Conservation (phyloP, 495 filamentous ascomycete genomes). For the Astrothelium macrocarpum region DNA sequence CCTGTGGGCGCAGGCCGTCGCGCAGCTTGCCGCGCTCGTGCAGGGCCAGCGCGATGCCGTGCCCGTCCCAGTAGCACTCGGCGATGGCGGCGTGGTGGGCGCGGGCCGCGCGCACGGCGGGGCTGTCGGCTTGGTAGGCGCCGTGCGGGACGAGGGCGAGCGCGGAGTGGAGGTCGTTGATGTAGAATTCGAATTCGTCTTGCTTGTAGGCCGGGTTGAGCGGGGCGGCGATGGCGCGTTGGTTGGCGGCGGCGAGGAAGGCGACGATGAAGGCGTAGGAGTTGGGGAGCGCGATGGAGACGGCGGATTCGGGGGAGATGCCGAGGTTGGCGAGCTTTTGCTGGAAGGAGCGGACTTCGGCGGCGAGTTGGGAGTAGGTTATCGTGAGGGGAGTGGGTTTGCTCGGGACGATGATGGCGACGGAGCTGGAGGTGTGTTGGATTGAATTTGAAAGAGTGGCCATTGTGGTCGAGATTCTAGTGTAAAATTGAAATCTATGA, state of each 20-base stretch:
- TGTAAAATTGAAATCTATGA: not conserved
- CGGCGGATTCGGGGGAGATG: slow-evolving; percentile 18
- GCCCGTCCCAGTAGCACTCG: slow-evolving; percentile 65
- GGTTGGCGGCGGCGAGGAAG: slow-evolving; percentile 67
- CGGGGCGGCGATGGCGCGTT: slow-evolving; percentile 69
- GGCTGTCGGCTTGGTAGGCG: slow-evolving; percentile 48
- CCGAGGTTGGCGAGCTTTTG: slow-evolving; percentile 19
- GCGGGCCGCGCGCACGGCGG: slow-evolving; percentile 62
- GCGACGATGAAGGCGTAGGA: slow-evolving; percentile 17
- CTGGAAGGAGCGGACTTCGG: slow-evolving; percentile 16
- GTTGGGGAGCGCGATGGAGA: slow-evolving; percentile 23
- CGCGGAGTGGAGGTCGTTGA: slow-evolving; percentile 68
- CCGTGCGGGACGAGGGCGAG: slow-evolving; percentile 63
- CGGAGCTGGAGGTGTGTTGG: not conserved
- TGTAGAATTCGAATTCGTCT: slow-evolving; percentile 82
- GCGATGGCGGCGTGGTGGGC: slow-evolving; percentile 70
- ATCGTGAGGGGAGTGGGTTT: slow-evolving; percentile 13
- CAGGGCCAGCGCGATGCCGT: slow-evolving; percentile 61
- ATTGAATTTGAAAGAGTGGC: slow-evolving; percentile 6
- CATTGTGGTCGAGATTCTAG: not conserved
- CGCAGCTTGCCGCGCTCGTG: slow-evolving; percentile 60
- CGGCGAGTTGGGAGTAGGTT: slow-evolving; percentile 14
- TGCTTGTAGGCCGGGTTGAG: slow-evolving; percentile 79
- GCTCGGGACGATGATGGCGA: slow-evolving; percentile 18
- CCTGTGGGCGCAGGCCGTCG: slow-evolving; percentile 39